Evolutionary conservation across 1,284 basidiomycete species (phyloP).

Genomic region (Erythrobasidium hasegawianum): DNA sequence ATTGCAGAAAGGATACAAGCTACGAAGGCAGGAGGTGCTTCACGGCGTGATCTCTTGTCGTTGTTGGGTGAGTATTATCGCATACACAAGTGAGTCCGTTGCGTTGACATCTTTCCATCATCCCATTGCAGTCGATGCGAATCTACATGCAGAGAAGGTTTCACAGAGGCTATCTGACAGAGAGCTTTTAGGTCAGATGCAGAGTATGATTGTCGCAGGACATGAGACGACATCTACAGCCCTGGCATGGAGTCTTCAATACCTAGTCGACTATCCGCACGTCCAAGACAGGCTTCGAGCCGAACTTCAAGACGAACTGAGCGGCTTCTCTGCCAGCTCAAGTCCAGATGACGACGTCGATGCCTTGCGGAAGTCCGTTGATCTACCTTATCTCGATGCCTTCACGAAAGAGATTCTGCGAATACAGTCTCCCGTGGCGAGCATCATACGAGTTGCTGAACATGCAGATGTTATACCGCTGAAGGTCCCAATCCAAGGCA

Average conservation of each 20-base stretch:
- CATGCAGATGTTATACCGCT: constrained; percentile 72
- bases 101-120: too few species aligned
- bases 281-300: constrained; percentile 18
- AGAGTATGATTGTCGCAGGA: constrained; percentile 62
- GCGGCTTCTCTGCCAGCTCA: background rate
- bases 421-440: constrained; percentile 65
- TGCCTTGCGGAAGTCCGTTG: constrained; percentile 1
- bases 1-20: too few species aligned
- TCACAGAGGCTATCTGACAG: too few species aligned
- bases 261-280: constrained; percentile 11
- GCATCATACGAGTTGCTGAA: constrained; percentile 65
- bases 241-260: constrained; percentile 13
- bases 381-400: constrained; percentile 60
- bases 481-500: constrained; percentile 57
- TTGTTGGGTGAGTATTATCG: too few species aligned
- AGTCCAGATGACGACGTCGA: background rate
- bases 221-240: constrained; percentile 57
- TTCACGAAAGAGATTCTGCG: constrained; percentile 65
- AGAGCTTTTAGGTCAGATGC: constrained; percentile 57
- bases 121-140: too few species aligned
- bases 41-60: too few species aligned
- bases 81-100: too few species aligned
- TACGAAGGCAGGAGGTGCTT: too few species aligned
- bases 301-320: constrained; percentile 4
- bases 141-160: too few species aligned